Evolutionary conservation across 805 yeast species (phyloP), one percentile per base, ranked within the genome.

Genomic region (Kockiozyma suomiensis): DNA sequence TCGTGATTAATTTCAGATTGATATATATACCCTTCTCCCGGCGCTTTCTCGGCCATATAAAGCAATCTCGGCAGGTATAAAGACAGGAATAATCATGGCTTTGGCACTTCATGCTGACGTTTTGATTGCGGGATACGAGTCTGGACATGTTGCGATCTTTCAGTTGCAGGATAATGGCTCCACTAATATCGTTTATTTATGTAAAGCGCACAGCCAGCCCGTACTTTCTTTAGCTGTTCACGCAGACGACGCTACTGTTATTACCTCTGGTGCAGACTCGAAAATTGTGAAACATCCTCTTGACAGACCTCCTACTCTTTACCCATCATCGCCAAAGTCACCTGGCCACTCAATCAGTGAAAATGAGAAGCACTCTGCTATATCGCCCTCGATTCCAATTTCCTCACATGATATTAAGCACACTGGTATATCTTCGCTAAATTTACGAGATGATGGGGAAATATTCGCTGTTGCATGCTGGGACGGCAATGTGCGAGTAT

Each of bases 81-180:
- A 56, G 62, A 70, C 26, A 10, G 56, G 51, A 28, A 86, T 88
- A 42, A 80, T 87, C 13, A 87, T 90, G 90, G 80, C 78, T 48
- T 66, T 86, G 2, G 61, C 69, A 0, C 79, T 82, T 72, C 66
- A 79, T 0, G 67, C 66, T 10, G 35, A 54, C 3, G 65, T 69
- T 1, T 62, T 70, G 8, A 57, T 72, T 17, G 75, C 86, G 4
- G 96, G 96, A 0, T 89, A 81, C 69, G 96, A 89, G 70, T 85
- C 88, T 17, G 96, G 96, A 0, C 85, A 82, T 66, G 77, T 83
- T 5, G 73, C 74, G 0, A 66, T 73, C 0, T 74, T 69, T 30
- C 52, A 65, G 12, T 32, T 81, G 3, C 42, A 45, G 13, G 50
- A 51, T 23, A 35, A 35, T 10, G 56, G 54, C 15, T 23, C 1